phyloP scores from a whole-genome alignment of 2,329 filamentous ascomycete species.

The Pseudogymnoascus destructans region DNA sequence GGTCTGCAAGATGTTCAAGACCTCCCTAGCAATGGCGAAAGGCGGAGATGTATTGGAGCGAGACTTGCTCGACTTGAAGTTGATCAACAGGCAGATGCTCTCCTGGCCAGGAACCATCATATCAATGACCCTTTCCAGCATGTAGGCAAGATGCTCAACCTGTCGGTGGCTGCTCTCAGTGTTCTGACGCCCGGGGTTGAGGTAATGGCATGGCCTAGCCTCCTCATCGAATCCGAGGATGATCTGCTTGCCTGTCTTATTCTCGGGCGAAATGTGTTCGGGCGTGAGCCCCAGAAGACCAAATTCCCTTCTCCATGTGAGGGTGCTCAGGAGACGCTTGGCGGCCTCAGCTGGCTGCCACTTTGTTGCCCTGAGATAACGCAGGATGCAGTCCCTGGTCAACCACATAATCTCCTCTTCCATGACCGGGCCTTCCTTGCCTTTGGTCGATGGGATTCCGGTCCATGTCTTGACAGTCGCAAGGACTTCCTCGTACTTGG shows the following conservation, averaged over 20 bases:
- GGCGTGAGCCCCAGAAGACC: constrained; percentile 61
- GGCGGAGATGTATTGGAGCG: constrained; percentile 62
- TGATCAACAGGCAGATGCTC: constrained; percentile 74
- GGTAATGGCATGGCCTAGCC: constrained; percentile 77
- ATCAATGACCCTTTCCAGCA: constrained; percentile 83
- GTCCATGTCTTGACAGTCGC: constrained; percentile 57
- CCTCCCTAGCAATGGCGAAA: constrained; percentile 64
- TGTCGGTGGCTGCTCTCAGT: constrained; percentile 76
- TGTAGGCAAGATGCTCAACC: constrained; percentile 87
- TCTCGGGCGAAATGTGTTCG: constrained; percentile 84
- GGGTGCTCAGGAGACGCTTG: constrained; percentile 65
- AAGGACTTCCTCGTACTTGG: constrained; percentile 71
- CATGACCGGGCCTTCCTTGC: constrained; percentile 49
- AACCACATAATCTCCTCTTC: constrained; percentile 81
- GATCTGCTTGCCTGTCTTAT: constrained; percentile 92
- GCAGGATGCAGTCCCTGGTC: constrained; percentile 79
- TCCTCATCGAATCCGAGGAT: constrained; percentile 77
- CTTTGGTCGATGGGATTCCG: constrained; percentile 50
- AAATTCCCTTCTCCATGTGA: constrained; percentile 85
- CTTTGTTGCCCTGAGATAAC: constrained; percentile 87
- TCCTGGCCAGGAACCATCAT: constrained; percentile 80
- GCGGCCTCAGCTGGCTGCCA: constrained; percentile 68
- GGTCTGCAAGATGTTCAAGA: constrained; percentile 82
- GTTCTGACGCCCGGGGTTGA: constrained; percentile 84
- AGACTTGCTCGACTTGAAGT: constrained; percentile 71